Evolutionary conservation across 2,329 filamentous ascomycete genomes (phyloP), one percentile per base, ranked within the genome.

Genomic region (Sordariomycetes sp.): DNA sequence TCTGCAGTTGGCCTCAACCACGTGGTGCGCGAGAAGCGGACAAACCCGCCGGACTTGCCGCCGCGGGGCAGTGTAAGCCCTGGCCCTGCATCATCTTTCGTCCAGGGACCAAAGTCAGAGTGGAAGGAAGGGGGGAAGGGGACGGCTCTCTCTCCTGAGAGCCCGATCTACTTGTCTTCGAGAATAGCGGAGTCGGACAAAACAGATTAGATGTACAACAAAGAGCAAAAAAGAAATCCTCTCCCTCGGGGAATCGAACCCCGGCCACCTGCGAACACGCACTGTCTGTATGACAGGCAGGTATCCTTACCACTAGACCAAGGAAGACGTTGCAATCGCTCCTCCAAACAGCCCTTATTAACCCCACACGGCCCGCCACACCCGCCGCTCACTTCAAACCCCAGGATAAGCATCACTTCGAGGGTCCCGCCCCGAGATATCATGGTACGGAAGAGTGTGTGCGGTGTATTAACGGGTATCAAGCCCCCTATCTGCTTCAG

Each of bases 181-280:
- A 11, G 37, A 14, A 40, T 8, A 40, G 37, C 37, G 37, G 18
- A 16, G 12, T 40, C 37, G 37, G 18, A 8, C 18, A 34, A 34
- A 53, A 34, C 25, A 52, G 14, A 25, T 11, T 28, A 24, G 22
- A 25, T 51, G 20, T 11, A 52, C 11, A 52, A 8, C 8, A 52
- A 32, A 32, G 32, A 34, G 32, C n/a, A n/a, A n/a, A 28, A n/a
- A 18, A 53, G 32, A 50, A 10, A 24, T 22, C 1, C 56, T 58
- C 56, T 54, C 56, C 35, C 56, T 69, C 68, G 68, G 68, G 68
- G 65, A 68, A 68, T 68, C 64, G 65, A 68, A 67, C 65, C 66
- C 66, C 66, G 66, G 66, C 64, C 66, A 66, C 65, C 65, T 65
- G 65, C 66, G 67, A 57, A 34, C 28, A 34, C 40, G 52, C 22